These are phyloP conservation scores for Lasiosphaeria hispida DNA, from an alignment of 495 filamentous ascomycete species.

Conservation along the genomic window DNA sequence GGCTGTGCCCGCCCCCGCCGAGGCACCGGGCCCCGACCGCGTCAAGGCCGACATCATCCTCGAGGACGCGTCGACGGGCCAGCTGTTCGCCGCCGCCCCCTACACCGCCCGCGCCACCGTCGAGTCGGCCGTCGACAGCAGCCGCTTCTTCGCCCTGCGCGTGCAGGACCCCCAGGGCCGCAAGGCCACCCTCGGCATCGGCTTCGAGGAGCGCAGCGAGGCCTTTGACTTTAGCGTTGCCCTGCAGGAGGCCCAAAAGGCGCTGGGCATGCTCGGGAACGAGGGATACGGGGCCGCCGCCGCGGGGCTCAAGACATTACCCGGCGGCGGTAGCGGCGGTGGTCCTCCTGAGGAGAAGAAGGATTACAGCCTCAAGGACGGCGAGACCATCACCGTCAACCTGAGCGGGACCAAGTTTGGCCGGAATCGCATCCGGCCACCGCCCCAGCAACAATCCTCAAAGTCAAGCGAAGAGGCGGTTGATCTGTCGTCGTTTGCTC, in stretches of 20 bases:
- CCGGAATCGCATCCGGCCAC: slow-evolving; percentile 28
- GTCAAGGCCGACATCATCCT: slow-evolving; percentile 70
- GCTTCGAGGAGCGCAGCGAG: slow-evolving; percentile 79
- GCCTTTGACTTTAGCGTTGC: slow-evolving; percentile 80
- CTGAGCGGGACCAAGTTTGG: slow-evolving; percentile 55
- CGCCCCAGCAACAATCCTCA: slow-evolving; percentile 15
- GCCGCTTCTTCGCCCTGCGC: slow-evolving; percentile 76
- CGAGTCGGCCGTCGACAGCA: slow-evolving; percentile 69
- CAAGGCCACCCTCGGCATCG: slow-evolving; percentile 76
- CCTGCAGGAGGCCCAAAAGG: slow-evolving; percentile 68
- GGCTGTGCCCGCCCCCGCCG: slow-evolving; percentile 41
- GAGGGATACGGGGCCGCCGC: slow-evolving; percentile 2
- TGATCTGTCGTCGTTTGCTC: slow-evolving; percentile 46
- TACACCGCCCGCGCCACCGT: slow-evolving; percentile 60
- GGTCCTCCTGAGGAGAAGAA: too few species aligned
- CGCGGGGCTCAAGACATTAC: too few species aligned
- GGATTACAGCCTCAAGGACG: slow-evolving; percentile 75
- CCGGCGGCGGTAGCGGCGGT: too few species aligned
- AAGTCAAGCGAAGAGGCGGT: slow-evolving; percentile 16
- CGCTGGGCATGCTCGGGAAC: slow-evolving; percentile 43
- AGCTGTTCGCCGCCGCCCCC: slow-evolving; percentile 76
- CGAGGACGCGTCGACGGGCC: slow-evolving; percentile 65
- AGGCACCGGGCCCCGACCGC: slow-evolving; percentile 41
- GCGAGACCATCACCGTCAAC: slow-evolving; percentile 80
- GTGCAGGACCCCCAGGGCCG: slow-evolving; percentile 67